A percentile compares a stretch with the other conserved stretches of the same genome.
Conservation (phyloP, 2,329 filamentous ascomycete species). For the Scedosporium dehoogii region DNA sequence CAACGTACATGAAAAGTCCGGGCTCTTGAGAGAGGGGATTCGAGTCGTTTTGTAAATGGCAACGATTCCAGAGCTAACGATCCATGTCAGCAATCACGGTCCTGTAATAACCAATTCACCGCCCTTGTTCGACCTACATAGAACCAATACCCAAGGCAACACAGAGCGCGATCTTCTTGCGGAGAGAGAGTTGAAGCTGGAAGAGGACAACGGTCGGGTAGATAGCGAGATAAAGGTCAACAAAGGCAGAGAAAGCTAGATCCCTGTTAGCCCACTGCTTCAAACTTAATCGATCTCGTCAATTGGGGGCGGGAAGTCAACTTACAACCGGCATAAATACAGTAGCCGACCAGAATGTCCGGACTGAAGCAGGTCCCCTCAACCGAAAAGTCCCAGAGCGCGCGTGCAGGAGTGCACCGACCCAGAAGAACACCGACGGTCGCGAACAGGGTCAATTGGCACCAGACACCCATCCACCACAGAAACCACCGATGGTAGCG, state of each 20-base stretch:
- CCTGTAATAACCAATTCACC: background rate
- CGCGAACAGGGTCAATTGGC: conserved; percentile 11
- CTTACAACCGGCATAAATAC: conserved; percentile 4
- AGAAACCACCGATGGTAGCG: conserved; percentile 12
- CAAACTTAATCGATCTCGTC: background rate
- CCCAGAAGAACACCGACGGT: conserved; percentile 14
- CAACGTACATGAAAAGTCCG: conserved; percentile 17
- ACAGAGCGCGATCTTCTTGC: conserved; percentile 29
- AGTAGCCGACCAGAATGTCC: conserved; percentile 8
- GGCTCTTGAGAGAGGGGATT: conserved; percentile 15
- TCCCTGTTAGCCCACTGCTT: too few species aligned
- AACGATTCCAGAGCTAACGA: conserved; percentile 15
- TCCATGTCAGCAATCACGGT: background rate
- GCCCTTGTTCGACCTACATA: conserved; percentile 16
- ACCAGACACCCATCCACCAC: conserved; percentile 14
- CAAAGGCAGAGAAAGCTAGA: conserved; percentile 22
- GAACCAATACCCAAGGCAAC: conserved; percentile 27
- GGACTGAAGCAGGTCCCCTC: conserved; percentile 11
- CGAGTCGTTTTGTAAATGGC: conserved; percentile 21
- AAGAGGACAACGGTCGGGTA: conserved; percentile 28
- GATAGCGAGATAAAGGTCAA: conserved; percentile 30
- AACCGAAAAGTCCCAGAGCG: conserved; percentile 15
- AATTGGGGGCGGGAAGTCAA: background rate
- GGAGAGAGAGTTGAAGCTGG: conserved; percentile 24
- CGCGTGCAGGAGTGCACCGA: conserved; percentile 15